A percentile compares a stretch with the other conserved stretches of the same genome.
phyloP scores from a whole-genome alignment of 768 basidiomycete genomes.

The Boletus huronensis region DNA sequence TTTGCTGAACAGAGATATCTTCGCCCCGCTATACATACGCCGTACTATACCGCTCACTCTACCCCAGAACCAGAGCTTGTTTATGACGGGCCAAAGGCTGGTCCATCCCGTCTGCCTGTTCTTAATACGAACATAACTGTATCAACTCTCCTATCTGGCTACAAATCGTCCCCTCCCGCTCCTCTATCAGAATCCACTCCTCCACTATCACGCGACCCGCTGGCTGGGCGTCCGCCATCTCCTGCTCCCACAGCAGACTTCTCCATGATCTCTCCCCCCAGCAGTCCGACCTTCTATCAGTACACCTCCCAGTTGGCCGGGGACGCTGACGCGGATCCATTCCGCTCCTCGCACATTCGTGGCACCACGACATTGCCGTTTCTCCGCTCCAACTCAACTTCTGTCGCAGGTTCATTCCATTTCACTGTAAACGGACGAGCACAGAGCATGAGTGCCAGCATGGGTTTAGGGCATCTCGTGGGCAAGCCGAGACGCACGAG shows the following conservation, averaged over 20 bases:
- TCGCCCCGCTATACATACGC: slow-evolving; percentile 25
- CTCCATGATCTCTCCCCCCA: slow-evolving; percentile 44
- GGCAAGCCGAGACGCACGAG: slow-evolving; percentile 26
- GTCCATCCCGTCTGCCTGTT: slow-evolving; percentile 26
- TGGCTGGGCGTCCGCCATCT: slow-evolving; percentile 38
- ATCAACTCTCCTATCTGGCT: not conserved
- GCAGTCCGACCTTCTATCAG: slow-evolving; percentile 33
- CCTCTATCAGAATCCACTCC: slow-evolving; percentile 27
- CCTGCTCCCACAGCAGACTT: slow-evolving; percentile 45
- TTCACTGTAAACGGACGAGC: slow-evolving; percentile 18
- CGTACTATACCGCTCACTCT: slow-evolving; percentile 33
- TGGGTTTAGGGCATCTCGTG: slow-evolving; percentile 20
- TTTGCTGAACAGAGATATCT: slow-evolving; percentile 15
- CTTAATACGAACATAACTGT: slow-evolving; percentile 19
- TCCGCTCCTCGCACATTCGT: slow-evolving; percentile 24
- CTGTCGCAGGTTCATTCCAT: slow-evolving; percentile 21
- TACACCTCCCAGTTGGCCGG: slow-evolving; percentile 28
- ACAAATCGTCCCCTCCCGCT: slow-evolving; percentile 23
- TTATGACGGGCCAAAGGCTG: slow-evolving; percentile 19
- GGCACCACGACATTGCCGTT: slow-evolving; percentile 29
- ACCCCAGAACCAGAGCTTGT: slow-evolving; percentile 27
- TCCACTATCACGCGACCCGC: slow-evolving; percentile 15
- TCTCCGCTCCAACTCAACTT: slow-evolving; percentile 28
- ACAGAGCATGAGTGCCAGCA: slow-evolving; percentile 25
- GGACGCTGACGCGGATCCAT: slow-evolving; percentile 15